Conservation (phyloP, 1,139 yeast species). For the Debaryomyces sp. region DNA sequence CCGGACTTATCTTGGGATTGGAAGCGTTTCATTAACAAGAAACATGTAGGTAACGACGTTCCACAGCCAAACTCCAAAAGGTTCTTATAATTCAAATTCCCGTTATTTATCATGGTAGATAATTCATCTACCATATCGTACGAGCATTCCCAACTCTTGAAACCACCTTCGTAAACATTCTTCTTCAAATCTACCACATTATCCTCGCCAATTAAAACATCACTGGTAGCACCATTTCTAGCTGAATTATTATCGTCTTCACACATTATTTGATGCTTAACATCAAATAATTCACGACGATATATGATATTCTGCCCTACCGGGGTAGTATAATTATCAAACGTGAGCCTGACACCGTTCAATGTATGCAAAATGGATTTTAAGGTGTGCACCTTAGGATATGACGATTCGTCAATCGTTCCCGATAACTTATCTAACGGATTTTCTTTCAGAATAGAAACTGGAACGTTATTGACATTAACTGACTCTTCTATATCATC, state of each 20-base stretch:
- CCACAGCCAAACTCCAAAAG: conserved; percentile 87
- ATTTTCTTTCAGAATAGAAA: conserved; percentile 13
- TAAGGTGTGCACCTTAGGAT: conserved; percentile 40
- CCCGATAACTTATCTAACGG: conserved; percentile 34
- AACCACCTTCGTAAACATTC: conserved; percentile 89
- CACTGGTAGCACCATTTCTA: conserved; percentile 33
- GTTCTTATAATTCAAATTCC: conserved; percentile 19
- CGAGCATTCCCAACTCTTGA: conserved; percentile 95
- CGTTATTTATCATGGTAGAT: conserved; percentile 12
- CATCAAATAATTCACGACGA: conserved; percentile 82
- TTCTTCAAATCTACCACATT: conserved; percentile 68
- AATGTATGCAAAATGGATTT: conserved; percentile 38
- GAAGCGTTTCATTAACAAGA: conserved; percentile 43
- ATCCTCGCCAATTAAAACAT: conserved; percentile 54
- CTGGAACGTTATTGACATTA: background rate
- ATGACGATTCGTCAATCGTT: conserved; percentile 19
- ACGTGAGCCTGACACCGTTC: conserved; percentile 51
- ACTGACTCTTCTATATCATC: conserved; percentile 17
- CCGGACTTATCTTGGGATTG: conserved; percentile 13
- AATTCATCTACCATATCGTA: conserved; percentile 68
- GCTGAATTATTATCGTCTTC: conserved; percentile 53
- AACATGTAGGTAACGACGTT: conserved; percentile 77
- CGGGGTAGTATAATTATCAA: conserved; percentile 47
- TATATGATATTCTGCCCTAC: conserved; percentile 34
- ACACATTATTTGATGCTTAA: conserved; percentile 86